These are phyloP conservation scores for Claviceps sp. DNA, from an alignment of 2,329 filamentous ascomycete species.

Conservation along the genomic window DNA sequence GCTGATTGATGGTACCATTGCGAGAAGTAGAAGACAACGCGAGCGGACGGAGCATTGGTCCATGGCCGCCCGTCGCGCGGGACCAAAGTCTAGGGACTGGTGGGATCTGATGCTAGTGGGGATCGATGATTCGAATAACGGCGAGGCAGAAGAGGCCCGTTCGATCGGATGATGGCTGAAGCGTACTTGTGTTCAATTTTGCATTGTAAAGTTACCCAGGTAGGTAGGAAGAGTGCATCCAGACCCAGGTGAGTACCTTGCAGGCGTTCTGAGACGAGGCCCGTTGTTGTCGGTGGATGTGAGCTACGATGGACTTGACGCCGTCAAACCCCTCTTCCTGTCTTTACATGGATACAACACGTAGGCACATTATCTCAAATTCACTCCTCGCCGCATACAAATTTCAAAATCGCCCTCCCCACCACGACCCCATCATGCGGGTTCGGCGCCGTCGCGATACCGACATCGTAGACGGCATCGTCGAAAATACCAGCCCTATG, in stretches of 20 bases:
- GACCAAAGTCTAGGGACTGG: constrained; percentile 14
- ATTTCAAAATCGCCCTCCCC: constrained; percentile 60
- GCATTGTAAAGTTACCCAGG: background rate
- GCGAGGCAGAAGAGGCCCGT: background rate
- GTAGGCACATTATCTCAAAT: background rate
- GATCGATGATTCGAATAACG: constrained; percentile 3
- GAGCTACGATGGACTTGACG: background rate
- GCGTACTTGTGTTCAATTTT: background rate
- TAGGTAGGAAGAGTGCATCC: background rate
- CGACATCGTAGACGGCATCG: constrained; percentile 56
- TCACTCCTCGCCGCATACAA: constrained; percentile 52
- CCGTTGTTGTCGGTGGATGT: too few species aligned
- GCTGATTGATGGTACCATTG: constrained; percentile 34
- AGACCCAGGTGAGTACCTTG: background rate
- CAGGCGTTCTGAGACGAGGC: background rate
- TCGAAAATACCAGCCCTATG: constrained; percentile 55
- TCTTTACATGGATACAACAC: background rate
- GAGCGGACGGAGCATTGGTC: constrained; percentile 27
- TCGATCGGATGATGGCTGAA: background rate
- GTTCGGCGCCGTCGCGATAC: constrained; percentile 48
- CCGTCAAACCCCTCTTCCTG: too few species aligned
- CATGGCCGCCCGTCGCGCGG: constrained; percentile 7
- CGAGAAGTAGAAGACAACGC: constrained; percentile 32
- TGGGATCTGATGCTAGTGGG: constrained; percentile 15
- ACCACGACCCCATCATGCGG: constrained; percentile 72